Conservation (phyloP, 106 monocot genomes). For the Dendrobium officinale region DNA sequence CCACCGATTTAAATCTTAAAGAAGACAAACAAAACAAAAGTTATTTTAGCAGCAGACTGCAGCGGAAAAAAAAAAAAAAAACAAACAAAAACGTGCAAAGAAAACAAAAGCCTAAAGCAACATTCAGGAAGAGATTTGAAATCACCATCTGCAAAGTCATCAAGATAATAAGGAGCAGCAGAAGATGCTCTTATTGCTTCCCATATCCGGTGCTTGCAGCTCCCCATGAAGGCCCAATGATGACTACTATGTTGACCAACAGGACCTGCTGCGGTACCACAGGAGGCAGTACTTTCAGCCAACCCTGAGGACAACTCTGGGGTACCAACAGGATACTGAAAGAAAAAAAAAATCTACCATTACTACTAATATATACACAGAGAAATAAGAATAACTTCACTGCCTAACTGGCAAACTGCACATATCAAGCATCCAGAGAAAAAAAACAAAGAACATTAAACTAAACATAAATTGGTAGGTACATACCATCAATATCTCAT, state of each 20-base stretch:
- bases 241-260: conserved; percentile 34
- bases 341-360: background rate
- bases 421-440: background rate
- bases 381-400: background rate
- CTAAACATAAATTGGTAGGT: background rate
- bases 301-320: conserved; percentile 50
- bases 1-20: conserved; percentile 84
- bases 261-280: conserved; percentile 18
- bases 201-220: conserved; percentile 96
- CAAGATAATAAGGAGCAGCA: conserved; percentile 99
- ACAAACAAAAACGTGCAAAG: conserved; percentile 2
- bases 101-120: background rate
- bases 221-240: conserved; percentile 76
- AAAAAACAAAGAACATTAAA: background rate
- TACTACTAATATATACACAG: background rate
- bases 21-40: conserved; percentile 6
- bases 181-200: conserved; percentile 98
- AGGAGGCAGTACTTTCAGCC: conserved; percentile 45
- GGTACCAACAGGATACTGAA: conserved; percentile 92
- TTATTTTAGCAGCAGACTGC: conserved; percentile 3
- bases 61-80: background rate
- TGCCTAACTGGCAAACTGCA: background rate
- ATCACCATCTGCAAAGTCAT: conserved; percentile 96
- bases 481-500: background rate
- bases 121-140: conserved; percentile 1